Base-by-base conservation (phyloP, 768 basidiomycete species). In the Boletus sp. region DNA sequence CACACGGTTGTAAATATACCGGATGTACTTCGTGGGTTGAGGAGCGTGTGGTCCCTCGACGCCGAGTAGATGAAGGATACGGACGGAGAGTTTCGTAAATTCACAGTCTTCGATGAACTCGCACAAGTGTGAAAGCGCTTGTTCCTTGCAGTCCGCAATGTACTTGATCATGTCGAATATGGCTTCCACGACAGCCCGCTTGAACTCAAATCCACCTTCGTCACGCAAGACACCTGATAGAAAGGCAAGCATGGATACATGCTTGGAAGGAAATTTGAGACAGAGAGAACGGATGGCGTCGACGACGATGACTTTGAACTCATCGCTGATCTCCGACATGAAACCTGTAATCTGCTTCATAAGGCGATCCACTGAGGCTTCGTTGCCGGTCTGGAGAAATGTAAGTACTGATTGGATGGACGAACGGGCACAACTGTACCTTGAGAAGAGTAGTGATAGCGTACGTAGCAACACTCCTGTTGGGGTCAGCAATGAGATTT, bases 31-130 rank as follows among this genome's bases (percentile, higher is more conserved):
- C 48, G 93, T 88, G 11, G 97, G 97, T 70, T 97, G 90, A n/a
- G 88, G 85, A 29, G 95, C 88, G 69, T 92, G 91, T 32, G 97
- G 96, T 10, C 96, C 97, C 74, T 99, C 97, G 54, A 94, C 81
- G 33, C 97, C 97, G 44, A 99, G 84, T 35, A 99, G 76, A 68
- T 99, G 91, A 25, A 99, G 81, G 63, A 99, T 93, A 44, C 96
- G 90, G 58, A 99, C 97, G 30, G 94, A 97, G 47, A 99, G 84
- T 73, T 98, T 99, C 32, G 96, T 98, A 68, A 98, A 99, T 71
- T 99, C 97, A 81, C 97, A 99, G 69, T 99, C 97, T 74, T 99
- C 97, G 69, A 99, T 99, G 70, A 99, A 99, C 70, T 99, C 97
- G 78, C 97, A 99, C 21, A 99, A 82, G 66, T 99, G 93, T 19